Evolutionary conservation across 2,329 filamentous ascomycete genomes (phyloP), one percentile per base, ranked within the genome.

Genomic region (Botrytis aclada): DNA sequence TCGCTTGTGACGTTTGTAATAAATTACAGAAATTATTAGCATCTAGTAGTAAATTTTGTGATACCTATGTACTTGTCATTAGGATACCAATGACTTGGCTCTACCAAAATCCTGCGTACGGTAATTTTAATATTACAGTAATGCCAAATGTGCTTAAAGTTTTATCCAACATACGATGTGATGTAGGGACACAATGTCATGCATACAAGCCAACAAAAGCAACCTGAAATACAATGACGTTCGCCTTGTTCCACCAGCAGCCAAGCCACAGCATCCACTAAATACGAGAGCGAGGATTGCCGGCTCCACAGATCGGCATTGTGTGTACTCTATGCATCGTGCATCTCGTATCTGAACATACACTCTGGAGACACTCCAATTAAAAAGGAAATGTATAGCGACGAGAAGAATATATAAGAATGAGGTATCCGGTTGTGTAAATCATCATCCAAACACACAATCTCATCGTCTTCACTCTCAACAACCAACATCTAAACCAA

Each of bases 201-300:
- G 37, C 60, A 37, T 25, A 39, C n/a, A 18, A 18, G n/a, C 51
- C 12, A 20, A 29, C 37, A 39, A 41, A 18, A 41, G 25, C 60
- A 41, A 43, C 25, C 37, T 29, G 10, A 20, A 20, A 63, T n/a
- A 32, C 61, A 62, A 56, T 69, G 37, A 56, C n/a, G 25, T 56
- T 41, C 9, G 54, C 3, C 22, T 67, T 25, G 37, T 16, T 22
- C 34, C 25, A 41, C 25, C 43, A 8, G 0, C 16, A 8, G 65
- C 47, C 47, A 32, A 41, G 65, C 18, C 34, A n/a, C 25, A 41
- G 22, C 47, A 56, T 34, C 47, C 86, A 34, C 86, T 85, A 43
- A 88, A 78, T 66, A 82, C 80, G 18, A 83, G 77, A 75, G 82
- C 85, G 77, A 85, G 67, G 54, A 74, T 74, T 54, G 71, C 72